Evolutionary conservation across 2,329 filamentous ascomycete species (phyloP), one percentile per base, ranked within the genome.

Genomic region (Dactylellina parvicollis): DNA sequence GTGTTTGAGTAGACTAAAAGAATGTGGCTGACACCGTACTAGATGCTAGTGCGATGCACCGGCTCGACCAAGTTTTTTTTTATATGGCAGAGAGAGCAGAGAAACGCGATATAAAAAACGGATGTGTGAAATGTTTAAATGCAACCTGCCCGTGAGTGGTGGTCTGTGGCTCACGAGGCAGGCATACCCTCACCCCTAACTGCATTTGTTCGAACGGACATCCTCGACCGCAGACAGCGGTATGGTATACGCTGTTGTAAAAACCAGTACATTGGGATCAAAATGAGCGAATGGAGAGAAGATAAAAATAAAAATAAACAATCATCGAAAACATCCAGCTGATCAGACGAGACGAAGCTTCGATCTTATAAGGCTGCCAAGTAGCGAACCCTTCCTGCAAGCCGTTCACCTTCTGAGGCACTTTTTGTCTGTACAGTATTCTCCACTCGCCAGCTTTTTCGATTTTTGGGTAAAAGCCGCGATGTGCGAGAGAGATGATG

Each of bases 401-500:
- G 52, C 52, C 52, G 49, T n/a, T 59, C 18, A 47, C 16, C 50
- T 50, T n/a, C 20, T 67, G 62, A 67, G 52, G 62, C 34, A 67
- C 62, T 67, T 67, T 67, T 57, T 50, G 47, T 30, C 32, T 36
- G 28, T 14, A 3, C 40, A 16, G n/a, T 24, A 30, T 52, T 50
- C 49, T 55, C 38, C 60, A 36, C 32, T 32, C 32, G 46, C 36
- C 40, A 52, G 42, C 42, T 16, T 52, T 44, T 52, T 44, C 42
- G 26, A 50, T 52, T 62, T 71, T 65, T 72, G 52, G 67, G 44
- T 52, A 59, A 72, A 70, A 59, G 67, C 67, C 56, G 67, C 67
- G 67, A 72, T 64, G 60, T 56, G 66, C 66, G 66, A 71, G 66
- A 61, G 66, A 71, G 66, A 61, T 38, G 65, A 61, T 61, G 65